Evolutionary conservation across 2,329 filamentous ascomycete genomes (phyloP).

Genomic region (Tolypocladium nubicola): DNA sequence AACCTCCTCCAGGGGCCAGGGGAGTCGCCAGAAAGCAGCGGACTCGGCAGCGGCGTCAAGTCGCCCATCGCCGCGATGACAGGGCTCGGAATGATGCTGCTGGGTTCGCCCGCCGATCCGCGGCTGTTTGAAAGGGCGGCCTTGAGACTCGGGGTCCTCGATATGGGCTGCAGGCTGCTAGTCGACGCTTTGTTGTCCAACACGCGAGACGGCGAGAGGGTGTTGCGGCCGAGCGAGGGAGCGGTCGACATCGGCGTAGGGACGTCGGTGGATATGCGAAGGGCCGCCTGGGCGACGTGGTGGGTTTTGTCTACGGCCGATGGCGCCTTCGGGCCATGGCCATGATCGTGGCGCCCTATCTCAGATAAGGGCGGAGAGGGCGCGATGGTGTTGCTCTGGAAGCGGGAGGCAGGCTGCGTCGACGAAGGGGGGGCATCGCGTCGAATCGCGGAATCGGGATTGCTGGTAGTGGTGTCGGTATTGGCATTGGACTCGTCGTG

Average conservation of each 20-base stretch:
- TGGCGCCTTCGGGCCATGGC: slow-evolving; percentile 4
- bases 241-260: slow-evolving; percentile 5
- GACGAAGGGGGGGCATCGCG: slow-evolving; percentile 6
- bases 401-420: slow-evolving; percentile 12
- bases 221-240: slow-evolving; percentile 21
- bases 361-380: slow-evolving; percentile 22
- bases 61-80: slow-evolving; percentile 67
- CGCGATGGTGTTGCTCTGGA: slow-evolving; percentile 16
- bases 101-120: slow-evolving; percentile 43
- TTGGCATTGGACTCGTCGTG: slow-evolving; percentile 6
- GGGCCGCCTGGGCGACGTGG: slow-evolving; percentile 11
- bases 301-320: background rate
- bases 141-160: slow-evolving; percentile 52
- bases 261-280: slow-evolving; percentile 29
- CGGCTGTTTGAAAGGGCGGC: slow-evolving; percentile 40
- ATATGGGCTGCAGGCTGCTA: slow-evolving; percentile 35
- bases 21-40: slow-evolving; percentile 54
- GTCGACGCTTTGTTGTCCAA: slow-evolving; percentile 18
- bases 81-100: slow-evolving; percentile 61
- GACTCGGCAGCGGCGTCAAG: slow-evolving; percentile 69
- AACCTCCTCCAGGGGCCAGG: slow-evolving; percentile 56
- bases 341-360: background rate
- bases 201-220: slow-evolving; percentile 18
- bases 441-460: background rate
- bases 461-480: background rate